Base-by-base conservation (phyloP, 2,329 filamentous ascomycete species). In the Magnaporthales sp. region DNA sequence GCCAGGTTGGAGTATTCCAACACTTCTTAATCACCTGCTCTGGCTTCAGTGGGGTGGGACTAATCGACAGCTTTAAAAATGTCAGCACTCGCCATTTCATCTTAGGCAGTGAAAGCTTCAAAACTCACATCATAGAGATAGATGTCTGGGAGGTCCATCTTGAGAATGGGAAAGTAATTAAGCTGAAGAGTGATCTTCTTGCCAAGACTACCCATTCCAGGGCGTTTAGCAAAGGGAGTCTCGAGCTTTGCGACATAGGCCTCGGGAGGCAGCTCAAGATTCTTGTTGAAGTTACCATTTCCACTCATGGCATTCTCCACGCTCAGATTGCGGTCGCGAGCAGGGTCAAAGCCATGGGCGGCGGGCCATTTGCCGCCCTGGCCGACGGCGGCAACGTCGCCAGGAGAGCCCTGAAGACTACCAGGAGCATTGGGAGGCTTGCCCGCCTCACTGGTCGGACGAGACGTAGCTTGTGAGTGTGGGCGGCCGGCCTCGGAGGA, bases 111-210 rank as follows among this genome's bases (percentile, higher is more conserved):
- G 60, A 13, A 29, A 11, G 2, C 6, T 22, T 19, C 3, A 63
- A 32, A 54, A 84, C 90, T 83, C 79, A 93, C 91, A 79, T 97
- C 92, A 71, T 94, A 98, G 74, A 97, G 93, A 69, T 88, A 88
- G 26, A 97, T 85, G 0, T 86, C 84, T 13, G 81, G 83, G 2
- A 76, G 81, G 0, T 87, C 87, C 54, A 88, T 86, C 10, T 80
- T 77, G 0, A 75, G 77, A 66, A 97, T 88, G 0, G 87, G 83
- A 77, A 89, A 96, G 11, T 92, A 88, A 74, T 98, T 98, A 51
- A 96, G 78, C 0, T 81, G 76, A 1, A 92, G 71, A 0, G 77
- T 73, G 24, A 88, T 81, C 0, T 80, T 74, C 68, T 83, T 85
- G 1, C 88, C 89, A 8, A 80, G 79, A 0, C 77, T 83, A 68